A percentile compares a stretch with the other conserved stretches of the same genome.
Evolutionary conservation across 2,329 filamentous ascomycete genomes (phyloP).

Genomic region (Diplodia seriata): DNA sequence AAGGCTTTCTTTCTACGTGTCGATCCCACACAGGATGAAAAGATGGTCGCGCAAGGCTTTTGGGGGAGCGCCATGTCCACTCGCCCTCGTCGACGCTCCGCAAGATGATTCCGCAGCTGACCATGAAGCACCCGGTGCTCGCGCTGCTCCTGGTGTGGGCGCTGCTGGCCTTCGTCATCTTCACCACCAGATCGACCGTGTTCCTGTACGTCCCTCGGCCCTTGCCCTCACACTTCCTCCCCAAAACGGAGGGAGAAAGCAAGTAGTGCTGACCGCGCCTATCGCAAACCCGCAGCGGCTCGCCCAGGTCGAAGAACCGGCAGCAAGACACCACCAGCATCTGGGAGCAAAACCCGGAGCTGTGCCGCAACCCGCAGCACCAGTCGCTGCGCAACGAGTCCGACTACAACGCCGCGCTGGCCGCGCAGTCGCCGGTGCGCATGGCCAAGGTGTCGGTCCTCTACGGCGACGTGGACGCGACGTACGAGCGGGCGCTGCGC

Average conservation of each 20-base stretch:
- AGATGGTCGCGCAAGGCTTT: neutral
- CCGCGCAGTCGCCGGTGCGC: neutral
- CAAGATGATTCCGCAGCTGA: constrained; percentile 7
- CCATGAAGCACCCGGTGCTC: constrained; percentile 11
- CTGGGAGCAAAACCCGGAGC: neutral
- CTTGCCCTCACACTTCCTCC: neutral
- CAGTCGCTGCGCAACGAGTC: constrained; percentile 10
- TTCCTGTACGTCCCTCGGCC: neutral
- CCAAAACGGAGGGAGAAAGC: neutral
- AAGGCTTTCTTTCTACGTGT: neutral
- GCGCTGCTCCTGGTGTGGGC: neutral
- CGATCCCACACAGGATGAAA: neutral
- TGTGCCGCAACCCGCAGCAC: constrained; percentile 15
- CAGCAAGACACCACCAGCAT: neutral
- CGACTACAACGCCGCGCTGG: constrained; percentile 16
- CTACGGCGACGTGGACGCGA: constrained; percentile 32
- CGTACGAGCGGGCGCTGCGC: constrained; percentile 46
- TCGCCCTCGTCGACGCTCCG: neutral
- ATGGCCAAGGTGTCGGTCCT: constrained; percentile 32
- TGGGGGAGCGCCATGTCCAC: neutral
- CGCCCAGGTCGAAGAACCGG: no score
- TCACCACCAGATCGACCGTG: neutral
- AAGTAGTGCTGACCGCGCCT: neutral
- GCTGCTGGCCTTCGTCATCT: neutral
- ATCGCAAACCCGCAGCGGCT: neutral